phyloP scores from a whole-genome alignment of 106 monocot species.

The Dioscorea alata region DNA sequence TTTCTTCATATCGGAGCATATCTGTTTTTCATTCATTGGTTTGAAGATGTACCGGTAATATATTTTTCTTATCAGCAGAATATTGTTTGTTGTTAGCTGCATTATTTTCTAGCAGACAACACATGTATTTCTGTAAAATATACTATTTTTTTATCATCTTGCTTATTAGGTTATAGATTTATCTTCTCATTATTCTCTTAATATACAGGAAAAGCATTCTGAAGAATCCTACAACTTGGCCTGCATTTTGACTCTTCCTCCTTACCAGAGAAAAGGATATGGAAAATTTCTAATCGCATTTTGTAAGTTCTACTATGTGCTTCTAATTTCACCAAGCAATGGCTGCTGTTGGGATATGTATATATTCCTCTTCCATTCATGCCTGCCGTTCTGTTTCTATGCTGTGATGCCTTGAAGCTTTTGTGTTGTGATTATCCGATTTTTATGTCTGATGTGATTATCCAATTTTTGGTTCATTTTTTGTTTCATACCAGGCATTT shows the following conservation, averaged over 20 bases:
- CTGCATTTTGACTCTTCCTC: slow-evolving; percentile 95
- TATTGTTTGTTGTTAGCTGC: neutral
- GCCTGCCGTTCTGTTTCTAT: too few relatives aligned
- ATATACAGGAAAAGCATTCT: slow-evolving; percentile 88
- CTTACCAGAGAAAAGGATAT: slow-evolving; percentile 98
- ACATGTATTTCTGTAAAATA: too few relatives aligned
- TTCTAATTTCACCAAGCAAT: too few relatives aligned
- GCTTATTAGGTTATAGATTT: neutral
- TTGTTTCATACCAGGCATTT: too few relatives aligned
- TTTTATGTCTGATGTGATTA: too few relatives aligned
- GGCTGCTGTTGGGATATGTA: too few relatives aligned
- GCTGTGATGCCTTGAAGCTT: too few relatives aligned
- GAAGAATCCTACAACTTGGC: slow-evolving; percentile 98
- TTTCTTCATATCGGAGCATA: too few relatives aligned
- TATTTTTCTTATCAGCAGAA: neutral
- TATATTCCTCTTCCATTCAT: too few relatives aligned
- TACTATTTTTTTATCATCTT: neutral
- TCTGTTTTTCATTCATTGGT: neutral
- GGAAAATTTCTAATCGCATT: slow-evolving; percentile 98
- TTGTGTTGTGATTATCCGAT: too few relatives aligned
- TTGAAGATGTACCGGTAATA: neutral
- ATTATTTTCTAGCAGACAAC: too few relatives aligned
- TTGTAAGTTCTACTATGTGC: slow-evolving; percentile 40
- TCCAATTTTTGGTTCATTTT: too few relatives aligned
- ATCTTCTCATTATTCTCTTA: neutral